These are phyloP conservation scores for Physaria fendleri DNA, from an alignment of 345 rosid species.

Conservation along the genomic window DNA sequence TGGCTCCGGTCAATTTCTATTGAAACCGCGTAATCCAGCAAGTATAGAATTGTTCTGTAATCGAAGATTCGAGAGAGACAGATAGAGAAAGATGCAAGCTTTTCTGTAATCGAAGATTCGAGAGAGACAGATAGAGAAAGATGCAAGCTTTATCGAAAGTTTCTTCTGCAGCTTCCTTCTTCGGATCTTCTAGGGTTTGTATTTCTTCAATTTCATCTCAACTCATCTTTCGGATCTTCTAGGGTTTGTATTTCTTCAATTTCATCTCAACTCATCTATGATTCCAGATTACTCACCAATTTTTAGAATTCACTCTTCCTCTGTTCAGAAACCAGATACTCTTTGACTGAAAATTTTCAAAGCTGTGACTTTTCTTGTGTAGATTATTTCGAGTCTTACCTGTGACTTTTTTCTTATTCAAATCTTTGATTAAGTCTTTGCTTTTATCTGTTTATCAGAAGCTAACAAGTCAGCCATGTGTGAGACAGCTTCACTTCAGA, in stretches of 20 bases:
- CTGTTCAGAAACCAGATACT: not conserved
- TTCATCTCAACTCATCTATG: not conserved
- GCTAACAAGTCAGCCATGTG: slow-evolving; percentile 47
- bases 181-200: slow-evolving; percentile 21
- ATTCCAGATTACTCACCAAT: not conserved
- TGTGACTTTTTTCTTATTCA: not conserved
- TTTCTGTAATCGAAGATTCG: no score
- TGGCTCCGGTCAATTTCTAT: no score
- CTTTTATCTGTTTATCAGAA: slow-evolving; percentile 8
- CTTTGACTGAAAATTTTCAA: not conserved
- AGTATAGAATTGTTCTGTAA: no score
- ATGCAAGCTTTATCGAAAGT: slow-evolving; percentile 21
- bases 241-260: slow-evolving; percentile 9
- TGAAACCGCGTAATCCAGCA: no score
- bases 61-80: no score
- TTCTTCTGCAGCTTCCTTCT: slow-evolving; percentile 10
- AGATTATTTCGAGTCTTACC: not conserved
- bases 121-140: no score
- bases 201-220: not conserved
- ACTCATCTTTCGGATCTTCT: not conserved
- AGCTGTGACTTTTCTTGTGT: not conserved
- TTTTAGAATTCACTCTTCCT: not conserved
- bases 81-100: no score
- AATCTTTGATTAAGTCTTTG: not conserved
- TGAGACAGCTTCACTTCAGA: slow-evolving; percentile 70